Conservation (phyloP, 2,329 filamentous ascomycete genomes). For the Ceratocystis destructans region DNA sequence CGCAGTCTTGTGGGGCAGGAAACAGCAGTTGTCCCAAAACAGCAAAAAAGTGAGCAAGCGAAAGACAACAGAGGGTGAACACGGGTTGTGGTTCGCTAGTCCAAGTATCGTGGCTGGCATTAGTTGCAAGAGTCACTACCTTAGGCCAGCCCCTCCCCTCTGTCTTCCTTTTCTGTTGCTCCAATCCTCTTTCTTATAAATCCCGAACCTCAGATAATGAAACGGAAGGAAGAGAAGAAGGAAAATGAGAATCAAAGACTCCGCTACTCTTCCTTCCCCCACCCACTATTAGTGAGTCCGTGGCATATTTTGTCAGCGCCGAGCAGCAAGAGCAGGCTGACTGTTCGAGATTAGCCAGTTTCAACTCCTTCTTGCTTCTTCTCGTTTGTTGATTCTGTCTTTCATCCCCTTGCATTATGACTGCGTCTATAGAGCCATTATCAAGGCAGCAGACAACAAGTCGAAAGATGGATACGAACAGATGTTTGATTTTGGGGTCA, state of each 20-base stretch:
- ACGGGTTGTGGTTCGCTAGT: neutral
- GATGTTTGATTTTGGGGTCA: neutral
- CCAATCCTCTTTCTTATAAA: neutral
- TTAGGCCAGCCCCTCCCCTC: neutral
- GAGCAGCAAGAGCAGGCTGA: neutral
- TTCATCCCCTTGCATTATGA: neutral
- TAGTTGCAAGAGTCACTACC: neutral
- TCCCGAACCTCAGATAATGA: neutral
- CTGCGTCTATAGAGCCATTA: neutral
- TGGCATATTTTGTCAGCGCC: neutral
- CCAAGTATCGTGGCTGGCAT: neutral
- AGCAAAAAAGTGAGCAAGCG: neutral
- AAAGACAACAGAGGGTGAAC: neutral
- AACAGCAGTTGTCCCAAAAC: conserved; percentile 1
- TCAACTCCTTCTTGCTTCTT: neutral
- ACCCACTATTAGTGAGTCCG: neutral
- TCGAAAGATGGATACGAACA: neutral
- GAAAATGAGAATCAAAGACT: neutral
- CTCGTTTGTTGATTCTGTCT: neutral
- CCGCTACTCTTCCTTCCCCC: neutral
- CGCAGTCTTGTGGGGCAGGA: neutral
- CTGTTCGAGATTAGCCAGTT: neutral
- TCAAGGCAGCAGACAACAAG: neutral
- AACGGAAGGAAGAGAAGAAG: neutral
- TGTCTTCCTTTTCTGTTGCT: neutral